Evolutionary conservation across 2,329 filamentous ascomycete genomes (phyloP), one percentile per base, ranked within the genome.

Genomic region (Colletotrichum sp.): DNA sequence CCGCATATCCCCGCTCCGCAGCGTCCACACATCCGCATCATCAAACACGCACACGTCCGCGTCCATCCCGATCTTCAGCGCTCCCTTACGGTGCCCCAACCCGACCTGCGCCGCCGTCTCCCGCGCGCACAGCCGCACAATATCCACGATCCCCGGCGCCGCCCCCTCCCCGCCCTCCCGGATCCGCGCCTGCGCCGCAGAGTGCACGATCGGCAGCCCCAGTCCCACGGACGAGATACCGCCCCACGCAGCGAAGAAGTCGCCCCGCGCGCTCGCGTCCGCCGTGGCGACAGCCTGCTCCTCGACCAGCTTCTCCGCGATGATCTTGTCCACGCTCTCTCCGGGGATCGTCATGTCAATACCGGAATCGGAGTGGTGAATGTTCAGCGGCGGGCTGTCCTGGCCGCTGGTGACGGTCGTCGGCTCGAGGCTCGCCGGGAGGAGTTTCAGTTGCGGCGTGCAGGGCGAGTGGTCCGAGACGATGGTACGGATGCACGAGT

Each of bases 391-490:
- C 12, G 62, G 62, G 34, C 34, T 64, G 8, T 44, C 21, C 34
- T 26, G 28, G 28, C 59, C 30, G 0, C n/a, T 64, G 0, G 34
- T 10, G 34, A 21, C 13, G 21, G 62, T 24, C 12, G 55, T 16
- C 13, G 55, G 24, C 10, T 64, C 62, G n/a, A 97, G 89, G 79
- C 94, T 90, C 1, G 89, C 84, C 0, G 96, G 96, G 0, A 98
- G 91, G 21, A 98, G 91, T 85, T 99, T 99, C 70, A 99, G 90
- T 82, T 98, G 93, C 0, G 97, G 96, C 5, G 97, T 99, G 88
- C 97, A 99, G 8, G 97, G 97, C 7, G 95, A 98, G 88, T 99
- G 97, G 83, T 99, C 97, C 0, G 95, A 98, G 4, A 99, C 97
- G 34, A 99, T 91, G 1, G 97, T 99, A 82, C 93, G 91, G 84